Evolutionary conservation across 768 basidiomycete species (phyloP).

Genomic region (Hericium rajendrae): DNA sequence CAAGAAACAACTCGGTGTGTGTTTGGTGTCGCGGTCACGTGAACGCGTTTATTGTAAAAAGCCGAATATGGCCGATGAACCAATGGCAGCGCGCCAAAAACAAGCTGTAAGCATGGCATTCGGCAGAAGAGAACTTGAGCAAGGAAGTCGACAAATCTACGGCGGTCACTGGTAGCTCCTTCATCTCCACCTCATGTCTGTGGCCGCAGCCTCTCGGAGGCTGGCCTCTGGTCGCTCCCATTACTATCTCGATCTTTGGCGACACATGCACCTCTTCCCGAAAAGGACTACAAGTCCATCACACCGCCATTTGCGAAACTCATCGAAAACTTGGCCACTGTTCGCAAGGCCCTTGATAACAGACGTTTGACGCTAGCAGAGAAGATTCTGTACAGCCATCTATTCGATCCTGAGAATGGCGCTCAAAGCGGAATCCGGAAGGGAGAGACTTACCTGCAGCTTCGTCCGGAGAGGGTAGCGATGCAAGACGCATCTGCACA

Average conservation of each 20-base stretch:
- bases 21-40: neutral
- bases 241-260: slow-evolving; percentile 21
- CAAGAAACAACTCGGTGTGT: neutral
- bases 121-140: neutral
- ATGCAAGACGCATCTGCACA: slow-evolving; percentile 95
- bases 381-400: slow-evolving; percentile 94
- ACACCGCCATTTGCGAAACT: slow-evolving; percentile 78
- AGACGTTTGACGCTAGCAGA: slow-evolving; percentile 90
- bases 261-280: slow-evolving; percentile 30
- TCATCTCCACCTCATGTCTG: slow-evolving; percentile 3
- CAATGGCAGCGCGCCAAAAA: neutral
- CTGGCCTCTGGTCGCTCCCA: neutral
- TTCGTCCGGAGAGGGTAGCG: slow-evolving; percentile 87
- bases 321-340: slow-evolving; percentile 57
- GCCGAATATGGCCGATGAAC: neutral
- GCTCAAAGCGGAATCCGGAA: slow-evolving; percentile 58
- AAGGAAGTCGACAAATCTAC: neutral
- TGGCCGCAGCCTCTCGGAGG: neutral
- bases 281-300: slow-evolving; percentile 61
- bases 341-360: slow-evolving; percentile 56
- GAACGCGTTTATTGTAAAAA: neutral
- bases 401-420: slow-evolving; percentile 69
- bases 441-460: slow-evolving; percentile 84
- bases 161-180: neutral
- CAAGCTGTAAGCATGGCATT: too few species aligned